Percentiles rank a stretch among this genome's conserved stretches.
Conservation (phyloP, 2,329 filamentous ascomycete genomes). For the Aspergillus persii region DNA sequence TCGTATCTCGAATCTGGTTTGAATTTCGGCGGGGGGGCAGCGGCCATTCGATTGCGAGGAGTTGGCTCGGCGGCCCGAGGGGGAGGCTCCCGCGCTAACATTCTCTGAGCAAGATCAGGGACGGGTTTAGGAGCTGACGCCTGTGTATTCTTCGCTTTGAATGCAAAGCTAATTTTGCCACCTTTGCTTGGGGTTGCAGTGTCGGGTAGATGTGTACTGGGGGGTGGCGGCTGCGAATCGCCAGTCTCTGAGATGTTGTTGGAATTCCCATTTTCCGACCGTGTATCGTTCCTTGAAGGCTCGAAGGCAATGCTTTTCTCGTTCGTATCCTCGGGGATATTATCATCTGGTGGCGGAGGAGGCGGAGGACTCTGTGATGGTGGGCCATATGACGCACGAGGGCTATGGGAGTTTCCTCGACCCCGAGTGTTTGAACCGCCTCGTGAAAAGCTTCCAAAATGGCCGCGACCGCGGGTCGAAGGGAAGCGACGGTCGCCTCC, state of each 20-base stretch:
- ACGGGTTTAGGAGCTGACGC: constrained; percentile 53
- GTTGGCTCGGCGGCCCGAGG: constrained; percentile 33
- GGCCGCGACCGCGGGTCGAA: constrained; percentile 54
- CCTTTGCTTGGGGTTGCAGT: constrained; percentile 53
- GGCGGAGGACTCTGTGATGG: constrained; percentile 33
- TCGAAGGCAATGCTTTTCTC: constrained; percentile 62
- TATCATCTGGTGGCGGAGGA: constrained; percentile 33
- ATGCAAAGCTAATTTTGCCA: constrained; percentile 87
- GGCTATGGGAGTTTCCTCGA: constrained; percentile 46
- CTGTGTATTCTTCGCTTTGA: constrained; percentile 73
- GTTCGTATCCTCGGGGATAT: constrained; percentile 39
- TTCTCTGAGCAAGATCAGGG: constrained; percentile 48
- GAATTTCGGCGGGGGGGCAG: constrained; percentile 37
- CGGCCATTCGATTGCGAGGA: constrained; percentile 40
- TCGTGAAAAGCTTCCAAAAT: constrained; percentile 72
- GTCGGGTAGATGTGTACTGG: constrained; percentile 53
- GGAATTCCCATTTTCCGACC: constrained; percentile 60
- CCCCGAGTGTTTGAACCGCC: constrained; percentile 57
- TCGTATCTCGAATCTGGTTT: constrained; percentile 43
- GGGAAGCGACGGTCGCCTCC: constrained; percentile 45
- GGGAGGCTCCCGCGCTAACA: constrained; percentile 43
- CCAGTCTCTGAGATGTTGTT: constrained; percentile 43
- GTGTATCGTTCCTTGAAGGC: constrained; percentile 60
- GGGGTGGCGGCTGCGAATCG: constrained; percentile 52
- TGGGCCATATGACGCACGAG: constrained; percentile 38